Conservation (phyloP, 257 asterid species). For the Handroanthus guayacan region DNA sequence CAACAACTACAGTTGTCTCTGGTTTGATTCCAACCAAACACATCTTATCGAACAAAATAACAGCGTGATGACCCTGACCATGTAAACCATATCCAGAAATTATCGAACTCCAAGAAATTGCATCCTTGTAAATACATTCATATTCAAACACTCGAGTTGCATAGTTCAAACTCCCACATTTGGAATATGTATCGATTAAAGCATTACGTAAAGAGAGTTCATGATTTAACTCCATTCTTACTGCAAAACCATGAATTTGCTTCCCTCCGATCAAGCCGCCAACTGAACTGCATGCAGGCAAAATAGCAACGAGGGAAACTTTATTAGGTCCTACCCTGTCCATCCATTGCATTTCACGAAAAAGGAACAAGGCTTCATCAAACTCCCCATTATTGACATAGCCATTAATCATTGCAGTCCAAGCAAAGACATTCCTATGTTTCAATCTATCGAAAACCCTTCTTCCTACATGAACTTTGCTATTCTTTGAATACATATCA, state of each 20-base stretch:
- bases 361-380: slow-evolving; percentile 59
- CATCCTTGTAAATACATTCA: slow-evolving; percentile 54
- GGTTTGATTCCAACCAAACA: slow-evolving; percentile 56
- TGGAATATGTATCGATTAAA: slow-evolving; percentile 62
- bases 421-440: slow-evolving; percentile 56
- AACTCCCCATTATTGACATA: slow-evolving; percentile 50
- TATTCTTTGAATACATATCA: slow-evolving; percentile 65
- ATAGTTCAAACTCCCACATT: slow-evolving; percentile 60
- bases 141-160: slow-evolving; percentile 56
- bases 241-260: slow-evolving; percentile 73
- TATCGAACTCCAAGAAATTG: slow-evolving; percentile 74
- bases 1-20: slow-evolving; percentile 52
- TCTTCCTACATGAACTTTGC: slow-evolving; percentile 51
- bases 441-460: slow-evolving; percentile 54
- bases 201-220: slow-evolving; percentile 61
- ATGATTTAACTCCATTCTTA: slow-evolving; percentile 49
- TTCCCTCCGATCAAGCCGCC: slow-evolving; percentile 61
- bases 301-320: slow-evolving; percentile 61
- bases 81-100: slow-evolving; percentile 66
- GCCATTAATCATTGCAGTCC: slow-evolving; percentile 78
- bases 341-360: slow-evolving; percentile 58
- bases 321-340: slow-evolving; percentile 59
- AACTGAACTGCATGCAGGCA: slow-evolving; percentile 62
- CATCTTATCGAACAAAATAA: slow-evolving; percentile 55
- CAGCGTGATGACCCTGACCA: slow-evolving; percentile 62